Evolutionary conservation across 371 early-diverging fungal genomes (phyloP).

Genomic region (Mucor saturninus): DNA sequence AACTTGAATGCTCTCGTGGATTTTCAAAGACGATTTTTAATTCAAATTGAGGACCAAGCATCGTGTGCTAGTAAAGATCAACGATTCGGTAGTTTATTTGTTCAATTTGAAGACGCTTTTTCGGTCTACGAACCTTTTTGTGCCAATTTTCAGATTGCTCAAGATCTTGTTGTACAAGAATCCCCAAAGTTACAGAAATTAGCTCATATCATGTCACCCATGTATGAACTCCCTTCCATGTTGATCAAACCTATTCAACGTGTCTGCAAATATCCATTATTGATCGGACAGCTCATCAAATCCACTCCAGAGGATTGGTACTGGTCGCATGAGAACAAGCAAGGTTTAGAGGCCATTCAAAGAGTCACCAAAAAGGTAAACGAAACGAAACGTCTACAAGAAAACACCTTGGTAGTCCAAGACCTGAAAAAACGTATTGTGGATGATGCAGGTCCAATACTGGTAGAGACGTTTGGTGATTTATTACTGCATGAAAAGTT

Average conservation of each 20-base stretch:
- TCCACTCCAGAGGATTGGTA: constrained; percentile 70
- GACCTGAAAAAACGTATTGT: constrained; percentile 77
- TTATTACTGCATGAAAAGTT: constrained; percentile 86
- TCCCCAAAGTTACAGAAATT: constrained; percentile 54
- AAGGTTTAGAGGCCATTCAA: constrained; percentile 80
- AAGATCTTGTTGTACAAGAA: constrained; percentile 57
- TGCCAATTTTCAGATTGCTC: constrained; percentile 85
- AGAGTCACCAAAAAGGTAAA: constrained; percentile 89
- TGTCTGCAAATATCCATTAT: constrained; percentile 93
- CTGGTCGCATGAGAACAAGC: constrained; percentile 75
- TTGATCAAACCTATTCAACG: constrained; percentile 97
- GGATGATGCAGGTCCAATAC: constrained; percentile 7
- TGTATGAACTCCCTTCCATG: constrained; percentile 84
- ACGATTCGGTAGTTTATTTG: constrained; percentile 83
- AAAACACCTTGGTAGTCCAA: constrained; percentile 74
- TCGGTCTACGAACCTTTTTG: constrained; percentile 93
- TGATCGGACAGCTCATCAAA: constrained; percentile 86
- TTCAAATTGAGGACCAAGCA: constrained; percentile 86
- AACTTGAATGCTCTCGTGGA: constrained; percentile 94
- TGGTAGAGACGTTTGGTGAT: constrained; percentile 55
- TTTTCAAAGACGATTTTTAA: constrained; percentile 92
- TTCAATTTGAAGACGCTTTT: constrained; percentile 83
- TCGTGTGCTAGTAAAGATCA: constrained; percentile 76
- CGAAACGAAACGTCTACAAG: constrained; percentile 86
- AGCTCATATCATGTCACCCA: constrained; percentile 78